phyloP scores from a whole-genome alignment of 2,329 filamentous ascomycete genomes.

The Pseudogymnoascus sp. region DNA sequence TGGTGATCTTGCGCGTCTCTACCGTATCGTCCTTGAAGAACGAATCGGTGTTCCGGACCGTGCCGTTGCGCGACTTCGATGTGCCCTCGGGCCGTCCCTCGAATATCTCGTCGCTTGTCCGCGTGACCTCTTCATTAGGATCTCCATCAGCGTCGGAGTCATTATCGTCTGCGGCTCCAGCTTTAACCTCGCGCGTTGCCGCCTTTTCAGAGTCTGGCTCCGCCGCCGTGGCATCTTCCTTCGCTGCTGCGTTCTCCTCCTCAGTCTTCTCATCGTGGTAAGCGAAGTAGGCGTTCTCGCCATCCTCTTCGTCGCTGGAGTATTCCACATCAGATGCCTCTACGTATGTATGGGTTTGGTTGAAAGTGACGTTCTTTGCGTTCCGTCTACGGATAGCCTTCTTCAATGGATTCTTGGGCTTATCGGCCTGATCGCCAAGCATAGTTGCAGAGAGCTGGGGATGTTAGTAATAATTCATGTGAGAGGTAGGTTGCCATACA shows the following conservation, averaged over 20 bases:
- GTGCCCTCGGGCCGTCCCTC: constrained; percentile 44
- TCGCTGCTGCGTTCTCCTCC: constrained; percentile 24
- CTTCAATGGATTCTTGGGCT: constrained; percentile 64
- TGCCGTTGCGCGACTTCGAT: constrained; percentile 71
- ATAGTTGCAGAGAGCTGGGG: constrained; percentile 58
- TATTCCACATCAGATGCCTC: constrained; percentile 66
- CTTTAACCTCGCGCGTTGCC: constrained; percentile 25
- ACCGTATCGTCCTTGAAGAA: constrained; percentile 96
- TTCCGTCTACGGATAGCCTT: constrained; percentile 65
- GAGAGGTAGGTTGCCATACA: constrained; percentile 43
- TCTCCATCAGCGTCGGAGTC: constrained; percentile 14
- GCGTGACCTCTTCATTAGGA: constrained; percentile 30
- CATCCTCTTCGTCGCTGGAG: constrained; percentile 54
- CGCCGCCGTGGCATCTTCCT: constrained; percentile 27
- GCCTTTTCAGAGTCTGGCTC: constrained; percentile 35
- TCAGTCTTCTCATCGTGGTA: constrained; percentile 35
- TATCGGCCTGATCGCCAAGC: constrained; percentile 63
- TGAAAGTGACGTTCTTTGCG: constrained; percentile 63
- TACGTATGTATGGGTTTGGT: constrained; percentile 57
- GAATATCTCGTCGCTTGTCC: constrained; percentile 61
- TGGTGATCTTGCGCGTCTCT: constrained; percentile 93
- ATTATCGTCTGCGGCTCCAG: not conserved
- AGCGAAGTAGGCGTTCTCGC: constrained; percentile 38
- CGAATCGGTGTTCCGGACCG: constrained; percentile 83
- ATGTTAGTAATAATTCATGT: constrained; percentile 11